A percentile compares a stretch with the other conserved stretches of the same genome.
These are phyloP conservation scores for Carex arenaria DNA, from an alignment of 202 grass and related monocot genomes.

Conservation along the genomic window DNA sequence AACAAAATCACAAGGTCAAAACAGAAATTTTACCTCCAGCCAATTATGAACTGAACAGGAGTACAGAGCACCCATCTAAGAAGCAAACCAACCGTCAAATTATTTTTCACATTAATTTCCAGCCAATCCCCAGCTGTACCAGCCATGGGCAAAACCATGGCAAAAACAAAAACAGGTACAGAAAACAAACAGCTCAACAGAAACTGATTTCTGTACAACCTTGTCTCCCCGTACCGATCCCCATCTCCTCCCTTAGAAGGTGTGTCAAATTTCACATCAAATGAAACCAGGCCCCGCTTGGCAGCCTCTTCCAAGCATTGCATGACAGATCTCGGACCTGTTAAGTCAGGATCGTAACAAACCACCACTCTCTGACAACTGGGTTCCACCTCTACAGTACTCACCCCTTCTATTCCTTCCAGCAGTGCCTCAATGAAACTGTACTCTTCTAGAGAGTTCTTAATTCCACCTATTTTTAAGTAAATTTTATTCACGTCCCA, in stretches of 20 bases:
- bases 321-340: conserved; percentile 86
- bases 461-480: conserved; percentile 69
- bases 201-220: conserved; percentile 79
- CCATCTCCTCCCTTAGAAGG: conserved; percentile 58
- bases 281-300: conserved; percentile 35
- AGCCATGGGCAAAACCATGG: conserved; percentile 89
- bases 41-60: conserved; percentile 97
- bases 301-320: conserved; percentile 59
- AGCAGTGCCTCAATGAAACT: conserved; percentile 63
- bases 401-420: conserved; percentile 62
- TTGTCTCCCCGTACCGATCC: conserved; percentile 56
- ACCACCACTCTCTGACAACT: conserved; percentile 48
- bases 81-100: conserved; percentile 81
- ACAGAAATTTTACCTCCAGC: conserved; percentile 73
- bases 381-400: conserved; percentile 61
- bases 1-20: neutral
- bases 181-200: conserved; percentile 91
- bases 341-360: conserved; percentile 82
- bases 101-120: conserved; percentile 54
- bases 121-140: conserved; percentile 69
- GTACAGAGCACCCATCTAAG: conserved; percentile 83
- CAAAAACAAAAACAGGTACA: conserved; percentile 74
- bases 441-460: conserved; percentile 47
- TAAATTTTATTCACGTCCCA: conserved; percentile 87
- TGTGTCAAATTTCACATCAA: conserved; percentile 62